Evolutionary conservation across 495 filamentous ascomycete genomes (phyloP).

Genomic region (Arthonia radiata): DNA sequence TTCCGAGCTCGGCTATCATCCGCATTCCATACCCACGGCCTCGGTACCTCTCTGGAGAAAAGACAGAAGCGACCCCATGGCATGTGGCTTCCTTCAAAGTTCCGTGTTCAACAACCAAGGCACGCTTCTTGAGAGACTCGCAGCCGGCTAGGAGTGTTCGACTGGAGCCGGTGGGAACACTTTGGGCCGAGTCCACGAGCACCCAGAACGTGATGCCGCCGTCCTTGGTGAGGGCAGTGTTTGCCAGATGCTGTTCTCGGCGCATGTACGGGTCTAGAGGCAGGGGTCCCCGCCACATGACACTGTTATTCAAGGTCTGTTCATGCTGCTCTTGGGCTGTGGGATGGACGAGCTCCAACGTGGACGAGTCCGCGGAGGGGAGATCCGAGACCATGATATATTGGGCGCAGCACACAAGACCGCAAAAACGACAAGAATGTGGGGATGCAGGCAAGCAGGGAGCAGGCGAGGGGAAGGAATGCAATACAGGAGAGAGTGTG

Average conservation of each 20-base stretch:
- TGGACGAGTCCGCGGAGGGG: conserved; percentile 31
- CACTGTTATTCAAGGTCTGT: conserved; percentile 42
- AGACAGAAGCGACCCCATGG: conserved; percentile 73
- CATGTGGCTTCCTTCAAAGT: conserved; percentile 37
- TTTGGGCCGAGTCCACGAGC: conserved; percentile 38
- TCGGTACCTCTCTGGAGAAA: conserved; percentile 44
- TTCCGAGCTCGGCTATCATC: conserved; percentile 36
- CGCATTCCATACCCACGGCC: conserved; percentile 57
- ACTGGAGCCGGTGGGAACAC: conserved; percentile 11
- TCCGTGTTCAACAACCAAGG: conserved; percentile 23
- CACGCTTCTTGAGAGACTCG: conserved; percentile 60
- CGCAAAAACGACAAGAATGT: no score
- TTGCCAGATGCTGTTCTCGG: conserved; percentile 46
- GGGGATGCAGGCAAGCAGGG: no score
- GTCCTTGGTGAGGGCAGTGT: conserved; percentile 40
- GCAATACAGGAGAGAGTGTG: no score
- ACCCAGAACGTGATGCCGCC: conserved; percentile 71
- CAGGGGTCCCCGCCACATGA: conserved; percentile 46
- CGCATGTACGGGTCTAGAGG: conserved; percentile 42
- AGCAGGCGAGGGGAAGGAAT: no score
- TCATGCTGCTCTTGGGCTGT: conserved; percentile 35
- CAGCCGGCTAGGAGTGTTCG: conserved; percentile 54
- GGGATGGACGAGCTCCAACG: conserved; percentile 40
- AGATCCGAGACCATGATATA: conserved; percentile 10
- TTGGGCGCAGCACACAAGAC: neutral